These are phyloP conservation scores for Remersonia thermophila DNA, from an alignment of 2,329 filamentous ascomycete species.

Conservation along the genomic window DNA sequence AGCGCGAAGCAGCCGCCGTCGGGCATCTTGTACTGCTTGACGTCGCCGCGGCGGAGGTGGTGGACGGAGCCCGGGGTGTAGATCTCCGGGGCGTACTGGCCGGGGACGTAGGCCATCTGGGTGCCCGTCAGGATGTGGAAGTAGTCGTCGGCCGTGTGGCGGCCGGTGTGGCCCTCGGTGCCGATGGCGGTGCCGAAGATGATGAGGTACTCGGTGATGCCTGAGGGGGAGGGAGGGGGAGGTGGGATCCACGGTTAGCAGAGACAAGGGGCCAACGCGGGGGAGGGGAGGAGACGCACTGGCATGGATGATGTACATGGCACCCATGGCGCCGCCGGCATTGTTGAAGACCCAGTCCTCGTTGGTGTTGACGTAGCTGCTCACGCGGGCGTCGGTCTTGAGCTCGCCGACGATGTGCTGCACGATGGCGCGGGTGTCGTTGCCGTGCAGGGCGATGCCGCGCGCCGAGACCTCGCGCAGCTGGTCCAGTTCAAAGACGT, in stretches of 20 bases:
- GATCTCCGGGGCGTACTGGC: slow-evolving; percentile 53
- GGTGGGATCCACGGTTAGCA: not conserved
- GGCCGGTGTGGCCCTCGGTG: slow-evolving; percentile 78
- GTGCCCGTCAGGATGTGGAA: slow-evolving; percentile 78
- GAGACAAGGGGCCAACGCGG: not conserved
- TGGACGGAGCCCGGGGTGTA: slow-evolving; percentile 60
- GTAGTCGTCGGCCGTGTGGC: slow-evolving; percentile 88
- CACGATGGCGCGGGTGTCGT: slow-evolving; percentile 60
- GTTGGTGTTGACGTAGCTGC: slow-evolving; percentile 49
- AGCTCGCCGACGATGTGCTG: slow-evolving; percentile 59
- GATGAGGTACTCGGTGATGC: slow-evolving; percentile 80
- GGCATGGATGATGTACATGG: slow-evolving; percentile 81
- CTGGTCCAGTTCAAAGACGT: slow-evolving; percentile 60
- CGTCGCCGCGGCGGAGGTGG: slow-evolving; percentile 56
- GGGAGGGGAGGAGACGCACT: slow-evolving; percentile 39
- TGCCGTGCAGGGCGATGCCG: slow-evolving; percentile 56
- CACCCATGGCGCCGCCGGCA: slow-evolving; percentile 81
- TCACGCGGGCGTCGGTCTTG: slow-evolving; percentile 37
- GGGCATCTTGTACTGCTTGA: slow-evolving; percentile 78
- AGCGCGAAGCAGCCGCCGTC: slow-evolving; percentile 61
- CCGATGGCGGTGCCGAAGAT: slow-evolving; percentile 75
- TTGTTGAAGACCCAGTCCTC: slow-evolving; percentile 91
- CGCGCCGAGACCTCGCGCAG: slow-evolving; percentile 56
- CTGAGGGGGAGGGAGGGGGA: slow-evolving; percentile 21
- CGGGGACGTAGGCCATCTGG: slow-evolving; percentile 62